Conservation (phyloP, 208 protist species). For the Leishmania arabica region DNA sequence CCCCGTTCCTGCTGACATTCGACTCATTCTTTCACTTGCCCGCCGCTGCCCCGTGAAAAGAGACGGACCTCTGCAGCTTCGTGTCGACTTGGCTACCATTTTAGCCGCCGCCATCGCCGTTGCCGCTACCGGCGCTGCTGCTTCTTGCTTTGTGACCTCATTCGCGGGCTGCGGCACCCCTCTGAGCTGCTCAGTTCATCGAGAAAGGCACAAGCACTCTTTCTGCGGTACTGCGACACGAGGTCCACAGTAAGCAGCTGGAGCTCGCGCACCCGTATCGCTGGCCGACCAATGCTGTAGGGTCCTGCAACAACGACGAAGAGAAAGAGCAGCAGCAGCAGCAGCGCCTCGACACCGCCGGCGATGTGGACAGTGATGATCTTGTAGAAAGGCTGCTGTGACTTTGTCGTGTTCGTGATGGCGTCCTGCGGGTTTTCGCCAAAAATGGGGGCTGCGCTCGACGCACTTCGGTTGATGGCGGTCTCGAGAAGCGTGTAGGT, state of each 20-base stretch:
- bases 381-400: conserved; percentile 6
- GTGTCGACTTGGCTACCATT: neutral
- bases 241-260: conserved; percentile 1
- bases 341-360: neutral
- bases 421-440: conserved; percentile 14
- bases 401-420: neutral
- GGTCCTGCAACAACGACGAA: conserved; percentile 5
- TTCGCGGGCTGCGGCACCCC: conserved; percentile 14
- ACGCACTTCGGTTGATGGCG: neutral
- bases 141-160: neutral
- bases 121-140: neutral
- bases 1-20: too few relatives aligned
- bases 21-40: too few relatives aligned
- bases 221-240: neutral
- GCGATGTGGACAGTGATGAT: conserved; percentile 15
- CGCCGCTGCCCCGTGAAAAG: neutral
- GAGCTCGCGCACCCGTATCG: neutral
- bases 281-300: neutral
- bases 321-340: conserved; percentile 15
- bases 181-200: conserved; percentile 8
- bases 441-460: neutral
- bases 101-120: conserved; percentile 6
- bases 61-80: neutral
- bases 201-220: neutral
- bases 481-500: conserved; percentile 27